A percentile compares a stretch with the other conserved stretches of the same genome.
phyloP scores from a whole-genome alignment of 495 filamentous ascomycete species.

The Pyronema omphalodes region DNA sequence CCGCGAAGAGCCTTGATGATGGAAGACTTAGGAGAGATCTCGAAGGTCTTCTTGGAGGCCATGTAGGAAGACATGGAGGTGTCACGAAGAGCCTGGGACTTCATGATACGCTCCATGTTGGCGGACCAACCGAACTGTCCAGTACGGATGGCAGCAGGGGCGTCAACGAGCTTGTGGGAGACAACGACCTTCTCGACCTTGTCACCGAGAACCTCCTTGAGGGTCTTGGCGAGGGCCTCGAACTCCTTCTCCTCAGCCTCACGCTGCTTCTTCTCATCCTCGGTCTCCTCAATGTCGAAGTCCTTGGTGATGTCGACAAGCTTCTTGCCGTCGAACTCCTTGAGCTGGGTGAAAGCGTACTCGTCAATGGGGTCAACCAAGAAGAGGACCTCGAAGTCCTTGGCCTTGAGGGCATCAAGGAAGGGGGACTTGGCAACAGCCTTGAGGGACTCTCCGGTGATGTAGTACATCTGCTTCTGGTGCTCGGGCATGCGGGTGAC shows the following conservation, averaged over 20 bases:
- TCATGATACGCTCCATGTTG: slow-evolving; percentile 99
- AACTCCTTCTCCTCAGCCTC: slow-evolving; percentile 97
- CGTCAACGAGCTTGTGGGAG: slow-evolving; percentile 87
- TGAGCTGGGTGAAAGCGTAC: slow-evolving; percentile 99
- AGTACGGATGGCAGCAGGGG: slow-evolving; percentile 97
- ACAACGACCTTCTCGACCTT: slow-evolving; percentile 99
- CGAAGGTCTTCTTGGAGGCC: slow-evolving; percentile 99
- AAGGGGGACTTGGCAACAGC: slow-evolving; percentile 95
- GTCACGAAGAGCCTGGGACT: slow-evolving; percentile 98
- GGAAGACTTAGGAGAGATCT: slow-evolving; percentile 94
- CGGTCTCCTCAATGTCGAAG: slow-evolving; percentile 99
- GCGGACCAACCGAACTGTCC: slow-evolving; percentile 99
- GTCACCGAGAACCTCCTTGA: slow-evolving; percentile 98
- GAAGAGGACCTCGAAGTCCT: slow-evolving; percentile 99
- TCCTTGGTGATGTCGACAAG: slow-evolving; percentile 99
- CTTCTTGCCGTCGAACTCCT: slow-evolving; percentile 99
- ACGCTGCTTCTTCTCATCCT: slow-evolving; percentile 95
- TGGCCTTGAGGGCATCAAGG: slow-evolving; percentile 96
- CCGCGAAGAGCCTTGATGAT: slow-evolving; percentile 98
- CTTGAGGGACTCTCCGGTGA: slow-evolving; percentile 98
- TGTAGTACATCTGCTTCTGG: slow-evolving; percentile 99
- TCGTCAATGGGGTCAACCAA: slow-evolving; percentile 98
- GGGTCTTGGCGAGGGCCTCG: slow-evolving; percentile 76
- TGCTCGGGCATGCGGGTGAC: slow-evolving; percentile 97
- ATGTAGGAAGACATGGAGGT: slow-evolving; percentile 99